Conservation (phyloP, 2,329 filamentous ascomycete species). For the Shiraia bambusicola region DNA sequence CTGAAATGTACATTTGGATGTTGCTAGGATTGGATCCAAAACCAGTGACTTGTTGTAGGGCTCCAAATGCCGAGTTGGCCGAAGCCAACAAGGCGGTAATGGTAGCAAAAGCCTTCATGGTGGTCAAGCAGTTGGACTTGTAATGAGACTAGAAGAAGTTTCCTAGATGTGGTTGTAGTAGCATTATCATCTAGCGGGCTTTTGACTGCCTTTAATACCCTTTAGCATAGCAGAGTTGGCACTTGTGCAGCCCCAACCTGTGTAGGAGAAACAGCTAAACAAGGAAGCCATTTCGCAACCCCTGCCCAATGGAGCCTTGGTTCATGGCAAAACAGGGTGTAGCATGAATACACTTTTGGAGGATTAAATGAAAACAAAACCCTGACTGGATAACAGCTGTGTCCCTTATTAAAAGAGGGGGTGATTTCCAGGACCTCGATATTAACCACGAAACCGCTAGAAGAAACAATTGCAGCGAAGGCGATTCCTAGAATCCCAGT, state of each 20-base stretch:
- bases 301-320: slow-evolving; percentile 3
- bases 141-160: slow-evolving; percentile 2
- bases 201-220: background rate
- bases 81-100: slow-evolving; percentile 6
- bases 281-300: slow-evolving; percentile 3
- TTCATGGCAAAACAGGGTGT: slow-evolving; percentile 4
- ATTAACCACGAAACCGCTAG: slow-evolving; percentile 1
- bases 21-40: slow-evolving; percentile 49
- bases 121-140: slow-evolving; percentile 1
- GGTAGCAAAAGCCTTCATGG: slow-evolving; percentile 11
- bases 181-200: background rate
- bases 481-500: background rate
- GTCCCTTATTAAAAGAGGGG: slow-evolving; percentile 4
- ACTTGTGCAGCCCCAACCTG: background rate
- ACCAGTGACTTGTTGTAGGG: slow-evolving; percentile 40
- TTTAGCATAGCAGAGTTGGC: slow-evolving; percentile 1
- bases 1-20: slow-evolving; percentile 56
- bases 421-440: slow-evolving; percentile 3
- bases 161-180: slow-evolving; percentile 1
- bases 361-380: slow-evolving; percentile 1
- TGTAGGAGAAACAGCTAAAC: slow-evolving; percentile 5
- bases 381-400: slow-evolving; percentile 2
- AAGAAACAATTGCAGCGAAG: background rate
- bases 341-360: slow-evolving; percentile 6
- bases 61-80: slow-evolving; percentile 11